Evolutionary conservation across 1,284 basidiomycete genomes (phyloP).

Genomic region (Cutaneotrichosporon sp.): DNA sequence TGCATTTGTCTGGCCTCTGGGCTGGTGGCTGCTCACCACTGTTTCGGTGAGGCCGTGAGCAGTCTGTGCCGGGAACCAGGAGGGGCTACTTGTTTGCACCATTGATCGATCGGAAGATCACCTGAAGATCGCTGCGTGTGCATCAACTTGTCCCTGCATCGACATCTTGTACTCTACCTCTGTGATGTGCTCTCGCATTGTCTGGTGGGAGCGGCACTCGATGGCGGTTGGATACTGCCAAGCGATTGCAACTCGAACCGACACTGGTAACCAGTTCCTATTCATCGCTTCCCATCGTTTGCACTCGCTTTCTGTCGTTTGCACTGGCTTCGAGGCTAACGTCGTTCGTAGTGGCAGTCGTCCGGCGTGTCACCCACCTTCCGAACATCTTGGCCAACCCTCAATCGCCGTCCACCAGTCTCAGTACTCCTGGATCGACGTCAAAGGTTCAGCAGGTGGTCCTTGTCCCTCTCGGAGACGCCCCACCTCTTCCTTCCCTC

Average conservation of each 20-base stretch:
- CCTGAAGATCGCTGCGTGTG: no score
- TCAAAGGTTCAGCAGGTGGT: conserved; percentile 36
- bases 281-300: not conserved
- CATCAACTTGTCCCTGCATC: no score
- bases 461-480: conserved; percentile 49
- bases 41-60: not conserved
- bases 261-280: not conserved
- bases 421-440: conserved; percentile 11
- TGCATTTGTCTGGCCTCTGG: not conserved
- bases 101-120: no score
- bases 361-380: conserved; percentile 42
- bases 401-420: conserved; percentile 12
- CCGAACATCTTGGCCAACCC: conserved; percentile 29
- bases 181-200: not conserved
- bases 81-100: no score
- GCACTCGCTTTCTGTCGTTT: not conserved
- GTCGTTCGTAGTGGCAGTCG: conserved; percentile 37
- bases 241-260: not conserved
- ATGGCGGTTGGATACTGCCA: not conserved
- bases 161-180: no score
- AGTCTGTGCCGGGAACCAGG: not conserved
- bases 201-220: not conserved
- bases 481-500: conserved; percentile 48
- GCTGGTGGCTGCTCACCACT: not conserved
- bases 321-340: not conserved